These are phyloP conservation scores for Coemansia sp. DNA, from an alignment of 192 early-diverging fungal genomes.

Conservation along the genomic window DNA sequence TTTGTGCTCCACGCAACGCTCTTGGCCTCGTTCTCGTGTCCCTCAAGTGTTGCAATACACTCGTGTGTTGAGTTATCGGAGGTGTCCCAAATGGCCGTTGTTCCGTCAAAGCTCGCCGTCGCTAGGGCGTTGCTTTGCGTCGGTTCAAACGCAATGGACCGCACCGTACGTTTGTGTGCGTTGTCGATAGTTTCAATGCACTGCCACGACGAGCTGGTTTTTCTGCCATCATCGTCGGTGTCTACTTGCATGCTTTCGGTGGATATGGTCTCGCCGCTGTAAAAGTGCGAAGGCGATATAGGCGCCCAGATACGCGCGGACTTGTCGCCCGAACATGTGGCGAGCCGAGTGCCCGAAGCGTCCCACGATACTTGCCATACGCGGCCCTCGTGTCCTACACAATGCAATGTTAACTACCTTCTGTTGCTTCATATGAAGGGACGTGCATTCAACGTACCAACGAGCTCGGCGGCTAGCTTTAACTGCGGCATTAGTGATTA, in stretches of 20 bases:
- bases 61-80: constrained; percentile 66
- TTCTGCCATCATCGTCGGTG: neutral
- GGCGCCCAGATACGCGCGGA: constrained; percentile 83
- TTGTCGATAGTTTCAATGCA: constrained; percentile 75
- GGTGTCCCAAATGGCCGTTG: constrained; percentile 88
- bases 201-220: constrained; percentile 55
- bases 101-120: constrained; percentile 90
- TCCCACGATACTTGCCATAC: constrained; percentile 90
- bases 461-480: constrained; percentile 32
- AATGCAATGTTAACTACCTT: neutral
- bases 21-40: constrained; percentile 98
- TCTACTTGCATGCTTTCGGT: constrained; percentile 3
- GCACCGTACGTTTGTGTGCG: constrained; percentile 89
- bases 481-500: constrained; percentile 18
- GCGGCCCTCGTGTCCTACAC: constrained; percentile 75
- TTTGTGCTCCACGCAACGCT: constrained; percentile 82
- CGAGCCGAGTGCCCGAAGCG: constrained; percentile 68
- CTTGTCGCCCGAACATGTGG: constrained; percentile 85
- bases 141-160: constrained; percentile 78
- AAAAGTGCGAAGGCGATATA: constrained; percentile 15
- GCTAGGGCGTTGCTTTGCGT: constrained; percentile 72
- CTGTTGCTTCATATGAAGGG: neutral
- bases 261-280: neutral
- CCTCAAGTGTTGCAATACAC: constrained; percentile 91
- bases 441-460: constrained; percentile 30